Evolutionary conservation across 2,329 filamentous ascomycete species (phyloP).

Genomic region (Colletotrichum sp.): DNA sequence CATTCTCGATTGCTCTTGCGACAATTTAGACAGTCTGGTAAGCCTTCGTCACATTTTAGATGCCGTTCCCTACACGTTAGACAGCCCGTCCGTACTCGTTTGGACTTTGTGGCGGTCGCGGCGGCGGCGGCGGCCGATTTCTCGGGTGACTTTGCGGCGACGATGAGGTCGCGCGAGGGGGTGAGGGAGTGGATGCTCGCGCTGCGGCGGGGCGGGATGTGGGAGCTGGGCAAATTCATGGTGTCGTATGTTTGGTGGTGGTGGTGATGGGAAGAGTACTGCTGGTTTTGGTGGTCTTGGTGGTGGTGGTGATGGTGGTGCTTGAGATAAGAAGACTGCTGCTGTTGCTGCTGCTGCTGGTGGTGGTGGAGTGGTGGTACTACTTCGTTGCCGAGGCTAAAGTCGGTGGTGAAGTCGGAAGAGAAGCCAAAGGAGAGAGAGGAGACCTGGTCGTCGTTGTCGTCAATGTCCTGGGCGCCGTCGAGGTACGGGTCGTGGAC

Average conservation of each 20-base stretch:
- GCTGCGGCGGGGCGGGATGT: constrained; percentile 22
- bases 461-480: neutral
- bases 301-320: constrained; percentile 25
- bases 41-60: constrained; percentile 85
- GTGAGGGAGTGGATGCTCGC: constrained; percentile 21
- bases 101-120: constrained; percentile 64
- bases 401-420: constrained; percentile 6
- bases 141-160: constrained; percentile 12
- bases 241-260: constrained; percentile 20
- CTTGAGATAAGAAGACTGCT: constrained; percentile 2
- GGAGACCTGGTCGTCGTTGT: constrained; percentile 19
- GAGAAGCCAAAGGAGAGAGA: constrained; percentile 28
- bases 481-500: constrained; percentile 10
- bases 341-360: constrained; percentile 22
- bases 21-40: constrained; percentile 74
- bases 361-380: constrained; percentile 19
- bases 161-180: constrained; percentile 16
- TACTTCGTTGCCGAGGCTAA: neutral
- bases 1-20: constrained; percentile 85
- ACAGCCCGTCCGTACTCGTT: constrained; percentile 87
- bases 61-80: constrained; percentile 89
- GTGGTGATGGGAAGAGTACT: constrained; percentile 24
- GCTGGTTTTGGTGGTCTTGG: constrained; percentile 25
- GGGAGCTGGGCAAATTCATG: constrained; percentile 23
- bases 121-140: constrained; percentile 16